Percentiles rank a stretch among this genome's conserved stretches.
Evolutionary conservation across 2,329 filamentous ascomycete species (phyloP).

Genomic region (Leptosphaerulina australis): DNA sequence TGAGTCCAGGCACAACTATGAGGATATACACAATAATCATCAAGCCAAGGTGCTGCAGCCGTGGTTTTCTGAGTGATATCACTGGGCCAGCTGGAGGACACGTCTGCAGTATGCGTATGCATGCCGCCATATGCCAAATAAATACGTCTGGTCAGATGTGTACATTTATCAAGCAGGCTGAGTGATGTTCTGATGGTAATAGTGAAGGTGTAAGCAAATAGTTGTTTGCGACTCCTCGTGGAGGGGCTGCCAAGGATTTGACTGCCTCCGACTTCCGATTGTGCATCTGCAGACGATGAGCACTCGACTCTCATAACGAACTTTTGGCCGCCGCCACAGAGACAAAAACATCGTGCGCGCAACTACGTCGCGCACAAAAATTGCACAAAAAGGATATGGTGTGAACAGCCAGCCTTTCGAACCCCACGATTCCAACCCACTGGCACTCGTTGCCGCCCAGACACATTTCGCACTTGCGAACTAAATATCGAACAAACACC

Average conservation of each 20-base stretch:
- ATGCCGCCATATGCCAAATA: not conserved
- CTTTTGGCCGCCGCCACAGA: slow-evolving; percentile 29
- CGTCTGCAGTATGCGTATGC: not conserved
- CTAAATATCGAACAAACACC: slow-evolving; percentile 17
- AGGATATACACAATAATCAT: too few species aligned
- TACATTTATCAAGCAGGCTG: not conserved
- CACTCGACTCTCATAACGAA: slow-evolving; percentile 18
- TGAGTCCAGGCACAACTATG: too few species aligned
- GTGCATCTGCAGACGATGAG: slow-evolving; percentile 10
- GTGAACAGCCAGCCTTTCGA: slow-evolving; percentile 20
- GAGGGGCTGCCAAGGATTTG: slow-evolving; percentile 7
- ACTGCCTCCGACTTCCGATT: slow-evolving; percentile 12
- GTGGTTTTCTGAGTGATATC: not conserved
- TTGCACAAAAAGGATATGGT: slow-evolving; percentile 32
- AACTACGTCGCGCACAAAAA: slow-evolving; percentile 24
- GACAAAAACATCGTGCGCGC: slow-evolving; percentile 21
- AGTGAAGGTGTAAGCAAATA: not conserved
- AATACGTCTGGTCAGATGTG: not conserved
- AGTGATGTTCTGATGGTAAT: not conserved
- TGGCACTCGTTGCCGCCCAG: slow-evolving; percentile 13
- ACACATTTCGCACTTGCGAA: slow-evolving; percentile 14
- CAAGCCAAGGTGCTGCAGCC: not conserved
- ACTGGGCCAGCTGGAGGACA: not conserved
- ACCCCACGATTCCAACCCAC: slow-evolving; percentile 14
- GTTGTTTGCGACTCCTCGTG: not conserved